Conservation (phyloP, 2,329 filamentous ascomycete species). For the Alternaria ethzedia region DNA sequence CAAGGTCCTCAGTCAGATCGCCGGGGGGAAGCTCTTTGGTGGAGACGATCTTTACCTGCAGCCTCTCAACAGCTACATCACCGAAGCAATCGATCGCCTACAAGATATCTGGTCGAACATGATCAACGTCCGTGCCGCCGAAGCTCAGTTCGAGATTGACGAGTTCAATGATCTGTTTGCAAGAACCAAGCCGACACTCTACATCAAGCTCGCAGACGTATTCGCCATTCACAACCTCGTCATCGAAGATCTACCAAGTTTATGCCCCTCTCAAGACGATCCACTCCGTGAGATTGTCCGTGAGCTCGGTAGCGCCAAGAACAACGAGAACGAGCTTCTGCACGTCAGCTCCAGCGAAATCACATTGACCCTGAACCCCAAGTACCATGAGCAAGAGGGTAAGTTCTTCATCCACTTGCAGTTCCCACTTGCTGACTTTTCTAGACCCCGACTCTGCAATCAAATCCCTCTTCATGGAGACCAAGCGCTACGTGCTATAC, state of each 20-base stretch:
- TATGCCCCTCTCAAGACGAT: constrained; percentile 84
- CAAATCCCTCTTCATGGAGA: constrained; percentile 96
- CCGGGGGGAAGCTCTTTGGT: constrained; percentile 86
- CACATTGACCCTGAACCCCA: constrained; percentile 86
- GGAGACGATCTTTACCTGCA: constrained; percentile 95
- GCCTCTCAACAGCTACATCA: constrained; percentile 89
- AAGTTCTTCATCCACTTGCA: constrained; percentile 25
- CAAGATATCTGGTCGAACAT: constrained; percentile 76
- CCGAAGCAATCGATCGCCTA: constrained; percentile 81
- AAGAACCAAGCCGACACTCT: constrained; percentile 95
- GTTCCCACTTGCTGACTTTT: constrained; percentile 27
- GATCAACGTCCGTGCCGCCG: constrained; percentile 83
- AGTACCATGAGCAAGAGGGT: constrained; percentile 83
- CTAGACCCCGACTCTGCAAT: constrained; percentile 87
- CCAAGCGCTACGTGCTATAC: constrained; percentile 94
- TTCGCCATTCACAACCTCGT: constrained; percentile 94
- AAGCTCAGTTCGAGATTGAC: constrained; percentile 95
- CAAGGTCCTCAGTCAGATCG: constrained; percentile 89
- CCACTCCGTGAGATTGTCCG: constrained; percentile 88
- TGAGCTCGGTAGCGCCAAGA: constrained; percentile 94
- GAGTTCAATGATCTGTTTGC: constrained; percentile 98
- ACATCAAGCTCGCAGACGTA: constrained; percentile 98
- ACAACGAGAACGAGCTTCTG: constrained; percentile 91
- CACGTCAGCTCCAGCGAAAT: constrained; percentile 88
- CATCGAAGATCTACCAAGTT: constrained; percentile 74